phyloP scores from a whole-genome alignment of 177 flowering plant genomes.

The Tripterygium wilfordii region DNA sequence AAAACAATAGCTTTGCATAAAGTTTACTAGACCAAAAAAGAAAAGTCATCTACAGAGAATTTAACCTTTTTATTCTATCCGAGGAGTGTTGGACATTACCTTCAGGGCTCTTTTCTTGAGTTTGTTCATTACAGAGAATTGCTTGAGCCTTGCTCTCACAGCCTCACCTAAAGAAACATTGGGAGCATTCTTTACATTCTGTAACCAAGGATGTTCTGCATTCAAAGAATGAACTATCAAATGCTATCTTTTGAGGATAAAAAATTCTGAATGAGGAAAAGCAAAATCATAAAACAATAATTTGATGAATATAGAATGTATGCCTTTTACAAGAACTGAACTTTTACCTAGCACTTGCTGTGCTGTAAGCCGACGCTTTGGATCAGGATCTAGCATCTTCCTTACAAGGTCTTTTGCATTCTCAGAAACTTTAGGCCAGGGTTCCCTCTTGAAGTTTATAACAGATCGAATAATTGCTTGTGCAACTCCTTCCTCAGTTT shows the following conservation, averaged over 20 bases:
- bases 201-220: constrained; percentile 97
- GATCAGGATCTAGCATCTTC: constrained; percentile 94
- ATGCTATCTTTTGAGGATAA: no score
- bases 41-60: no score
- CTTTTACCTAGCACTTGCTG: constrained; percentile 83
- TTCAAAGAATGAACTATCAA: no score
- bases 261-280: no score
- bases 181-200: constrained; percentile 82
- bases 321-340: neutral
- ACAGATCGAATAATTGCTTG: constrained; percentile 92
- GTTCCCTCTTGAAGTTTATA: constrained; percentile 85
- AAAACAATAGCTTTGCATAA: no score
- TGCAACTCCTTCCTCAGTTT: constrained; percentile 98
- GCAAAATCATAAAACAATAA: no score
- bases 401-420: constrained; percentile 91
- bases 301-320: no score
- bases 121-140: constrained; percentile 93
- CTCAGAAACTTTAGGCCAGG: constrained; percentile 97
- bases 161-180: constrained; percentile 90
- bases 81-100: constrained; percentile 36
- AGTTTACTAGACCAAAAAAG: no score
- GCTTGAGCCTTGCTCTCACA: constrained; percentile 91
- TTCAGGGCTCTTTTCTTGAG: constrained; percentile 93
- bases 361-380: constrained; percentile 70
- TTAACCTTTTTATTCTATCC: neutral